phyloP scores from a whole-genome alignment of 371 early-diverging fungal genomes.

The Syncephalis plumigaleata region DNA sequence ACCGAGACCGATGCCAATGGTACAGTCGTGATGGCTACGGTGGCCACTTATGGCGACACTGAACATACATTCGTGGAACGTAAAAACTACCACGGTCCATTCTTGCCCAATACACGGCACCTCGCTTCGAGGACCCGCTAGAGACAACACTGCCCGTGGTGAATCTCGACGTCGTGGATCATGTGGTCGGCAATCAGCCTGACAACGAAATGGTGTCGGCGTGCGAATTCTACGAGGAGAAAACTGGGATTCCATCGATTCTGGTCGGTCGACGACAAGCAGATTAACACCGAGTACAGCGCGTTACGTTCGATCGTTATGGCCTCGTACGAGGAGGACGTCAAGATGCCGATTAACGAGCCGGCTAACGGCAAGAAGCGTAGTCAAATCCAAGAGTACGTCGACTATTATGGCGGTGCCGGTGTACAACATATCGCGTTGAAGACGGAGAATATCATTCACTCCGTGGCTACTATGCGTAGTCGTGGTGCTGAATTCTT shows the following conservation, averaged over 20 bases:
- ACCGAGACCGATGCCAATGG: constrained; percentile 72
- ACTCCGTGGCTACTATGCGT: constrained; percentile 57
- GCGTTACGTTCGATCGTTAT: constrained; percentile 90
- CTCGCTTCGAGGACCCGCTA: constrained; percentile 45
- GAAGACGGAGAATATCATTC: constrained; percentile 73
- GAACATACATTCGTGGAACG: constrained; percentile 89
- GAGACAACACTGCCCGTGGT: constrained; percentile 42
- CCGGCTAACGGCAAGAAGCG: constrained; percentile 89
- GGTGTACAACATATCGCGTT: constrained; percentile 97
- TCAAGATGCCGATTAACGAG: constrained; percentile 97
- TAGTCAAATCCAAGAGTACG: constrained; percentile 93
- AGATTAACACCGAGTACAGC: constrained; percentile 90
- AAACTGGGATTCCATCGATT: constrained; percentile 92
- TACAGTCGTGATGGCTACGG: constrained; percentile 76
- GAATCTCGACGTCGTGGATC: constrained; percentile 63
- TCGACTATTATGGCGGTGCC: constrained; percentile 83
- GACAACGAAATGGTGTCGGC: constrained; percentile 77
- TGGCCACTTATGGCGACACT: constrained; percentile 81
- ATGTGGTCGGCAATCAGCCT: constrained; percentile 91
- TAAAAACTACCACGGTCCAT: constrained; percentile 60
- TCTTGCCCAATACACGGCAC: constrained; percentile 67
- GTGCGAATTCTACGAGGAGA: constrained; percentile 69
- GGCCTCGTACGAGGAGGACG: constrained; percentile 77
- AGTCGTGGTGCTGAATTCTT: constrained; percentile 86
- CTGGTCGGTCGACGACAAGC: constrained; percentile 96